Base-by-base conservation (phyloP, 2,329 filamentous ascomycete genomes). In the Simplicillium sp. region DNA sequence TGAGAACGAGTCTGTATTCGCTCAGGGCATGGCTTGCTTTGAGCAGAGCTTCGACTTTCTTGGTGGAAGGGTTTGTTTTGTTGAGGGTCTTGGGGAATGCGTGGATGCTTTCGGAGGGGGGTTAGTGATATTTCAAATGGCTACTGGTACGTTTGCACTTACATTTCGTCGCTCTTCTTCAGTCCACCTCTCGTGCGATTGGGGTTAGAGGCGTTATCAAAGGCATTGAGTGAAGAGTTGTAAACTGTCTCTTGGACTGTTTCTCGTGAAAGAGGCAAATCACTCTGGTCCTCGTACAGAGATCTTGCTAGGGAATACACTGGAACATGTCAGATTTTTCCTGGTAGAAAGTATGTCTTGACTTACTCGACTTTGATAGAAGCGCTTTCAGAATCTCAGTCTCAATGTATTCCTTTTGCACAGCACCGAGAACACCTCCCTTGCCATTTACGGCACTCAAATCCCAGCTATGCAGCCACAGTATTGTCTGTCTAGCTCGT, bases 121-220 rank as follows among this genome's bases (percentile, higher is more conserved):
- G 38, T 60, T 36, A 64, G 53, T 32, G 9, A 15, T 11, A 7
- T 3, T 31, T 13, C 11, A 7, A 15, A 6, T 16, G 12, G 5
- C 12, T 11, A 3, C 13, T 25, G 1, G 20, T 11, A 7, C 1
- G 12, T 7, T 12, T 5, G 38, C n/a, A 56, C 77, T 60, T 63
- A 84, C 82, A 86, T 83, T 38, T 87, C 82, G 48, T 82, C 73
- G 36, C 84, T 87, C 57, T 80, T 86, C 60, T 86, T 87, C 52
- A 92, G 70, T 0, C 82, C 82, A 13, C 86, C 86, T 48, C 85
- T 72, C 2, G 75, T 84, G 41, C 77, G 77, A 50, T 90, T 88
- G 1, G 84, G 83, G 52, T 92, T 92, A 16, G 82, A 85, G 3
- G 86, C 85, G 54, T 86, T 86, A 53, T 92, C 86, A 54, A 88